Evolutionary conservation across 2,329 filamentous ascomycete species (phyloP).

Genomic region (Pezicula neosporulosa): DNA sequence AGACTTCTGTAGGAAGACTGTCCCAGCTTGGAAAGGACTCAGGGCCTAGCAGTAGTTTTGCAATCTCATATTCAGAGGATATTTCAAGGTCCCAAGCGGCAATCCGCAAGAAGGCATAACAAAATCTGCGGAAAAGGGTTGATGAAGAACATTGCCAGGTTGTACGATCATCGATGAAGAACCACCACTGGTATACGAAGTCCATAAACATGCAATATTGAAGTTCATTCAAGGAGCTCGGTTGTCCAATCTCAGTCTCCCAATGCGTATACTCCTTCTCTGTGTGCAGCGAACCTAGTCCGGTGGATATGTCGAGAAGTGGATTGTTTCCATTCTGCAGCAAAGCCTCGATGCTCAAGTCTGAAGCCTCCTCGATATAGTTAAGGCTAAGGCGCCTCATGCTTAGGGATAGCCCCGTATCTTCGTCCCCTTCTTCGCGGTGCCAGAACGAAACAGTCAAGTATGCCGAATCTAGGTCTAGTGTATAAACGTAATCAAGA

Average conservation of each 20-base stretch:
- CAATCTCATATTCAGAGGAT: constrained; percentile 10
- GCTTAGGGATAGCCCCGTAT: background rate
- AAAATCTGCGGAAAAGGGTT: constrained; percentile 5
- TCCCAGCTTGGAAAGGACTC: constrained; percentile 4
- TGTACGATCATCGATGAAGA: constrained; percentile 4
- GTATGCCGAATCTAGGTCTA: constrained; percentile 1
- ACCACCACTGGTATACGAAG: constrained; percentile 8
- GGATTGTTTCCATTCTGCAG: constrained; percentile 36
- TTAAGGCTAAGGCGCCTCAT: constrained; percentile 1
- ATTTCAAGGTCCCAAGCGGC: constrained; percentile 7
- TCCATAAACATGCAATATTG: constrained; percentile 7
- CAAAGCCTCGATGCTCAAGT: constrained; percentile 10
- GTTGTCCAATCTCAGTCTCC: constrained; percentile 4
- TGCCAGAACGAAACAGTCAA: constrained; percentile 5
- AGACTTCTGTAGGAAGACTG: constrained; percentile 6
- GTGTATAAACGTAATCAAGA: constrained; percentile 1
- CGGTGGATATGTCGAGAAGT: constrained; percentile 8
- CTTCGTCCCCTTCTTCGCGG: constrained; percentile 2
- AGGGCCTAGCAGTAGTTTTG: background rate
- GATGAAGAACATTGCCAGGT: constrained; percentile 5
- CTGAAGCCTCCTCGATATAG: background rate
- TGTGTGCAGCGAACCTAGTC: constrained; percentile 4
- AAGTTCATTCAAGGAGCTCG: constrained; percentile 8
- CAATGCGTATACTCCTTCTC: constrained; percentile 6
- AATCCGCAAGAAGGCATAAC: constrained; percentile 6